These are phyloP conservation scores for Apiospora pterosperma DNA, from an alignment of 2,329 filamentous ascomycete genomes.

Conservation along the genomic window DNA sequence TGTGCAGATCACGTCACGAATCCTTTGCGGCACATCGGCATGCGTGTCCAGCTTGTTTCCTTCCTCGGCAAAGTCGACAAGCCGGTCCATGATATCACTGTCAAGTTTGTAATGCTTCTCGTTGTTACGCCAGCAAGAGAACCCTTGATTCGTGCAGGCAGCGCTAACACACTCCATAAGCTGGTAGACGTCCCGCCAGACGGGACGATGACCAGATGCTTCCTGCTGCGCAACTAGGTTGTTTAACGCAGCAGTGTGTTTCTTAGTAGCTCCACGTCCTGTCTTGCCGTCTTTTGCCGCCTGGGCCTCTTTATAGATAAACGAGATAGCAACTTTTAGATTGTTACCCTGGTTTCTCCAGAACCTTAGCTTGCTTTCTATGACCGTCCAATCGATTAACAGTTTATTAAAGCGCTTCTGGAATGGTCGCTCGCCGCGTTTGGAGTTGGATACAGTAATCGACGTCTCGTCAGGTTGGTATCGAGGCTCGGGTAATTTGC, in stretches of 20 bases:
- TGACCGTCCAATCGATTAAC: background rate
- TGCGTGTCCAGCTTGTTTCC: background rate
- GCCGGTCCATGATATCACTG: conserved; percentile 7
- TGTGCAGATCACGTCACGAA: conserved; percentile 6
- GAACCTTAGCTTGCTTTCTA: background rate
- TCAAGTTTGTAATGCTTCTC: conserved; percentile 7
- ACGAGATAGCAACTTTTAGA: background rate
- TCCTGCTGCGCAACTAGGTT: conserved; percentile 6
- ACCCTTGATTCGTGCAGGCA: conserved; percentile 2
- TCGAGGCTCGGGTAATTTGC: background rate
- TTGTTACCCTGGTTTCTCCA: background rate
- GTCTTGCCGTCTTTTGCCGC: conserved; percentile 1
- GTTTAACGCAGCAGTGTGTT: conserved; percentile 3
- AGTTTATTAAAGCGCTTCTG: background rate
- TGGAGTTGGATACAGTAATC: background rate
- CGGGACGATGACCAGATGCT: background rate
- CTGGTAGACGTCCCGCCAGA: conserved; percentile 8
- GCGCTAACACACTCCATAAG: conserved; percentile 4
- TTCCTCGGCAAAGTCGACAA: conserved; percentile 6
- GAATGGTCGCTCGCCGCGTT: conserved; percentile 2
- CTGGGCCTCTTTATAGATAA: conserved; percentile 6
- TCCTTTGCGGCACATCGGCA: conserved; percentile 7
- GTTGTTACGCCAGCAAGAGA: conserved; percentile 7
- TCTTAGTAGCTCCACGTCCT: conserved; percentile 9
- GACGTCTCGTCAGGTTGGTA: background rate